Evolutionary conservation across 2,329 filamentous ascomycete species (phyloP).

Genomic region (Scopulariopsis brevicaulis): DNA sequence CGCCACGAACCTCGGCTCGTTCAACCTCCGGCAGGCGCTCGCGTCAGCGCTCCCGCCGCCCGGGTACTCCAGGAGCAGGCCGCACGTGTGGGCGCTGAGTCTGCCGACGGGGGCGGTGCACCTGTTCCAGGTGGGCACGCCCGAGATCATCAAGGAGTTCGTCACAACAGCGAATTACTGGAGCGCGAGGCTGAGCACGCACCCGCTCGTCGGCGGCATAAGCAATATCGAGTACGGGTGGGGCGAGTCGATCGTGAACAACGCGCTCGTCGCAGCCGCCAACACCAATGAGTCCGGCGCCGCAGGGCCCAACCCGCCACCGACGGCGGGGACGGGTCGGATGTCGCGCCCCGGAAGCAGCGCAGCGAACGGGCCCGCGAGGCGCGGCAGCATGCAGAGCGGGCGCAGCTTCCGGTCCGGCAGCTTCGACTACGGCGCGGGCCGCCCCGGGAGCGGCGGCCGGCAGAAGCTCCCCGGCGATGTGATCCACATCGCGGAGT

Average conservation of each 20-base stretch:
- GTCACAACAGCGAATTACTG: constrained; percentile 94
- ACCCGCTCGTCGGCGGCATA: constrained; percentile 83
- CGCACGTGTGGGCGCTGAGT: constrained; percentile 89
- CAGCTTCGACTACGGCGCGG: constrained; percentile 48
- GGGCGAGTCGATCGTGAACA: constrained; percentile 72
- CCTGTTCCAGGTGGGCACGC: constrained; percentile 94
- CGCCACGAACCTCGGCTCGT: constrained; percentile 78
- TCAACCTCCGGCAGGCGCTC: constrained; percentile 81
- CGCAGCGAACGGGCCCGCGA: constrained; percentile 19
- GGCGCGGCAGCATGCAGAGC: constrained; percentile 34
- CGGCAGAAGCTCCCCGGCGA: constrained; percentile 67
- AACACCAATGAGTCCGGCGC: constrained; percentile 30
- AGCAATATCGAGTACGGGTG: constrained; percentile 98
- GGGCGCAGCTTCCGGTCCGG: constrained; percentile 35
- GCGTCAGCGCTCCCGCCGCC: constrained; percentile 82
- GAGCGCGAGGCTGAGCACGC: constrained; percentile 88
- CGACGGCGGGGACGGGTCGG: constrained; percentile 10
- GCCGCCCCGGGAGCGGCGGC: constrained; percentile 29
- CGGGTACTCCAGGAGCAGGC: constrained; percentile 81
- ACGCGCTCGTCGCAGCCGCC: constrained; percentile 34
- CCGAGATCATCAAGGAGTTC: constrained; percentile 90
- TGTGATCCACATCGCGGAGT: constrained; percentile 72
- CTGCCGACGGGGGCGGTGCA: constrained; percentile 90
- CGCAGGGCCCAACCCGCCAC: constrained; percentile 11
- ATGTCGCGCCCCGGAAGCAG: constrained; percentile 39